phyloP scores from a whole-genome alignment of 306 rosid genomes.

The Quercus robur region DNA sequence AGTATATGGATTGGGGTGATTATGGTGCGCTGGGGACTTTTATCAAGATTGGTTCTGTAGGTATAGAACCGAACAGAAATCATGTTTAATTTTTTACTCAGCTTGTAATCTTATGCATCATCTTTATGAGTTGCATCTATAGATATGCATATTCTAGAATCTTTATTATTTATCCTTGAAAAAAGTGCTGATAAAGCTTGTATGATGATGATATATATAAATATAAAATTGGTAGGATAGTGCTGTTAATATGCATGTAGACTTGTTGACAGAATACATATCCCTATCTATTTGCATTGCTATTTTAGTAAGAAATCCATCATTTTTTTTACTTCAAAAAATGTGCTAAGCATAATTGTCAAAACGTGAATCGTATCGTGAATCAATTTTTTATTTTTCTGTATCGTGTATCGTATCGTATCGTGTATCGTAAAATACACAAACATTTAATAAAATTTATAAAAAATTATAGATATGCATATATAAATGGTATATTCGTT shows the following conservation, averaged over 20 bases:
- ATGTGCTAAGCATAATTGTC: not conserved
- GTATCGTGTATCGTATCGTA: too few species aligned
- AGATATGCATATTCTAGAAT: conserved; percentile 17
- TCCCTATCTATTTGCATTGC: conserved; percentile 14
- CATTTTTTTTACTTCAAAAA: not conserved
- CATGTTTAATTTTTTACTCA: not conserved
- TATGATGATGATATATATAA: not conserved
- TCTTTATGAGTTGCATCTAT: conserved; percentile 2
- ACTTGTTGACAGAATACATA: not conserved
- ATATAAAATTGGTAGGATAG: not conserved
- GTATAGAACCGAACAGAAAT: conserved; percentile 36
- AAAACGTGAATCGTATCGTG: too few species aligned
- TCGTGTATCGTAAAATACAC: too few species aligned
- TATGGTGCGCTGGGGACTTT: conserved; percentile 84
- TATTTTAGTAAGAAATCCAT: not conserved
- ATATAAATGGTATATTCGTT: too few species aligned
- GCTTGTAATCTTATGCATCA: conserved; percentile 9
- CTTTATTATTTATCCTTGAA: not conserved
- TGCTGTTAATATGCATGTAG: not conserved
- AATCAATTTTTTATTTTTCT: too few species aligned
- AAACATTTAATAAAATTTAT: too few species aligned
- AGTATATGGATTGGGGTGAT: conserved; percentile 99
- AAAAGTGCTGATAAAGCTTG: not conserved
- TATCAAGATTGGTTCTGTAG: conserved; percentile 86
- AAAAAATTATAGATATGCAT: too few species aligned